Percentiles rank a stretch among this genome's conserved stretches.
These are phyloP conservation scores for Clavispora phyllophila DNA, from an alignment of 805 yeast genomes.

Conservation along the genomic window DNA sequence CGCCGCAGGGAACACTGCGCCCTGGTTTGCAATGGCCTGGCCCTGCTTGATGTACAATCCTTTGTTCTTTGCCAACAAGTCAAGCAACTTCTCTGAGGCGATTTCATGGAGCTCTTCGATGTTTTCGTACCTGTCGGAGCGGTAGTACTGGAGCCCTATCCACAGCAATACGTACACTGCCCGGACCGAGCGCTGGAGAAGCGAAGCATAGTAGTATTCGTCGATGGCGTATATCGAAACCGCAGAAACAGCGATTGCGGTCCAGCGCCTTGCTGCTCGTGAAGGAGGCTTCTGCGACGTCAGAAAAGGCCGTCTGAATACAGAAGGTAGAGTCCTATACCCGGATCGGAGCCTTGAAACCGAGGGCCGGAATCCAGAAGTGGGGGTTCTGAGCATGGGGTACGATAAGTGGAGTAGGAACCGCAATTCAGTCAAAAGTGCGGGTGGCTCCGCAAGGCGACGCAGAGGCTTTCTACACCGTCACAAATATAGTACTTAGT, in stretches of 20 bases:
- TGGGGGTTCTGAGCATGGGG: neutral
- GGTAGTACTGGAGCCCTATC: conserved; percentile 57
- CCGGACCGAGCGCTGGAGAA: conserved; percentile 46
- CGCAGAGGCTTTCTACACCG: no score
- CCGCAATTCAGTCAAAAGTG: no score
- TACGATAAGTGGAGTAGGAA: neutral
- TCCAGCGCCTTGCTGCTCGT: neutral
- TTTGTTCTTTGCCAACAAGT: conserved; percentile 28
- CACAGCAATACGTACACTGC: conserved; percentile 43
- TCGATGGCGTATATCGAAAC: conserved; percentile 26
- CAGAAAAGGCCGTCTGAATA: neutral
- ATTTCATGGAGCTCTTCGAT: conserved; percentile 56
- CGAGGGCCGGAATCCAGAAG: no score
- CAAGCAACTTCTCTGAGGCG: conserved; percentile 39
- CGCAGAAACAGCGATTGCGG: neutral
- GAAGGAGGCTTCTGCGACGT: neutral
- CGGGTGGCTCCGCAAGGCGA: no score
- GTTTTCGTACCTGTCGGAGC: conserved; percentile 28
- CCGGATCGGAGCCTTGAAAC: no score
- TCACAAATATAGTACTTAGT: no score
- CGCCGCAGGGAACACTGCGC: conserved; percentile 59
- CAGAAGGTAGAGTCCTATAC: neutral
- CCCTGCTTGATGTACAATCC: conserved; percentile 70
- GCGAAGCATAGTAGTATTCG: conserved; percentile 40
- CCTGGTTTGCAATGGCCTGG: conserved; percentile 75